Evolutionary conservation across 768 basidiomycete species (phyloP).

Genomic region (Fomitopsis serialis): DNA sequence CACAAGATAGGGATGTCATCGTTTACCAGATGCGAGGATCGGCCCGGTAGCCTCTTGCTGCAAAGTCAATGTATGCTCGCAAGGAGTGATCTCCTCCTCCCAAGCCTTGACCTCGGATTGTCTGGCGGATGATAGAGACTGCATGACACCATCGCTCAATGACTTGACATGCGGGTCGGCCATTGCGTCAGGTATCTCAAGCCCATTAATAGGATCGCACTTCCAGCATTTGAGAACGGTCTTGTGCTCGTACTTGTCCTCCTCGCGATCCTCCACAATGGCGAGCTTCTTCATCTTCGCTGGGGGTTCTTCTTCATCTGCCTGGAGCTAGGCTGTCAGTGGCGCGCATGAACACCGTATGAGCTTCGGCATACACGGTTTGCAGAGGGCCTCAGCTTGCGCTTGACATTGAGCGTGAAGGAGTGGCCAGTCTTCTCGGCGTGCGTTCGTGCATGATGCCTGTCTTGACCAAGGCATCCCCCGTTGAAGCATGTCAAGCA

Average conservation of each 20-base stretch:
- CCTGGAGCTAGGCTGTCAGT: constrained; percentile 32
- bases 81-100: constrained; percentile 90
- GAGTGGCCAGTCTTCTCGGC: constrained; percentile 64
- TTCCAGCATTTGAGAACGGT: constrained; percentile 73
- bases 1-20: not conserved
- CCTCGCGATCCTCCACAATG: constrained; percentile 80
- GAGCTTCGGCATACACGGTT: constrained; percentile 51
- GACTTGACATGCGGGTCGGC: constrained; percentile 40
- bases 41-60: constrained; percentile 41
- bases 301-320: constrained; percentile 76
- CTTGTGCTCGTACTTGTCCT: constrained; percentile 76
- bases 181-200: constrained; percentile 36
- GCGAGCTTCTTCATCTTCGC: constrained; percentile 87
- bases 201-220: constrained; percentile 51
- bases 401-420: constrained; percentile 76
- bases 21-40: constrained; percentile 51
- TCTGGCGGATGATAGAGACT: constrained; percentile 81
- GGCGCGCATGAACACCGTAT: not conserved
- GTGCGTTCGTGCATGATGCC: constrained; percentile 76
- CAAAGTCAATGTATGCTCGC: constrained; percentile 71
- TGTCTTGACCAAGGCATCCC: constrained; percentile 57
- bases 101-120: constrained; percentile 95
- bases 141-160: constrained; percentile 66
- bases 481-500: constrained; percentile 95
- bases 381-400: constrained; percentile 57